These are phyloP conservation scores for Rutidosis leptorrhynchoides DNA, from an alignment of 129 eudicot species.

Conservation along the genomic window DNA sequence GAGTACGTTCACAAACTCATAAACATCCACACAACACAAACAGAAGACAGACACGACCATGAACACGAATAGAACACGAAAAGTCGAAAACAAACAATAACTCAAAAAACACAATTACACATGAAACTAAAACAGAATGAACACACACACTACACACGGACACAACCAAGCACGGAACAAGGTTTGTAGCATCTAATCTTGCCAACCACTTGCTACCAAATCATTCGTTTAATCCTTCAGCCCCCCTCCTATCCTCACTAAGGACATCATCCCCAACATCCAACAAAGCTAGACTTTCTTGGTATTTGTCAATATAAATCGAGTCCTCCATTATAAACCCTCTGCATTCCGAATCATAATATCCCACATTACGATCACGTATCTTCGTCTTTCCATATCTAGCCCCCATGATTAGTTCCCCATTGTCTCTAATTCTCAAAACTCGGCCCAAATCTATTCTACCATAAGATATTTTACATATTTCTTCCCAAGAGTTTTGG, in stretches of 20 bases:
- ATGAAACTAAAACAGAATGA: not conserved
- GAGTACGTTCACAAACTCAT: too few relatives aligned
- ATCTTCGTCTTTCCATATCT: not conserved
- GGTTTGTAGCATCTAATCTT: too few relatives aligned
- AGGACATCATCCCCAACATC: not conserved
- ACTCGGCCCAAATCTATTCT: not conserved
- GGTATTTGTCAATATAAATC: slow-evolving; percentile 2
- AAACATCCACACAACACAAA: not conserved
- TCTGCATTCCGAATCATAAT: not conserved
- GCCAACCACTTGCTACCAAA: not conserved
- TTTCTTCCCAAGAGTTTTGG: not conserved
- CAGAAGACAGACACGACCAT: not conserved
- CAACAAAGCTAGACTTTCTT: slow-evolving; percentile 13
- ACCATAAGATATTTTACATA: not conserved
- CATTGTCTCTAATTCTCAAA: not conserved
- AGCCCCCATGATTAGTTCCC: slow-evolving; percentile 7
- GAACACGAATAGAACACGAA: too few relatives aligned
- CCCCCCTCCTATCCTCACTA: not conserved
- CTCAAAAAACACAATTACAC: not conserved
- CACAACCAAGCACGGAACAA: too few relatives aligned
- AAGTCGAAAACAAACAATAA: too few relatives aligned
- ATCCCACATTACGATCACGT: not conserved
- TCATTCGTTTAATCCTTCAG: not conserved
- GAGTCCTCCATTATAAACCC: not conserved
- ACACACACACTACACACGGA: too few relatives aligned